A percentile compares a stretch with the other conserved stretches of the same genome.
Evolutionary conservation across 78 protist genomes (phyloP).

Genomic region (Protostelium mycophagum): DNA sequence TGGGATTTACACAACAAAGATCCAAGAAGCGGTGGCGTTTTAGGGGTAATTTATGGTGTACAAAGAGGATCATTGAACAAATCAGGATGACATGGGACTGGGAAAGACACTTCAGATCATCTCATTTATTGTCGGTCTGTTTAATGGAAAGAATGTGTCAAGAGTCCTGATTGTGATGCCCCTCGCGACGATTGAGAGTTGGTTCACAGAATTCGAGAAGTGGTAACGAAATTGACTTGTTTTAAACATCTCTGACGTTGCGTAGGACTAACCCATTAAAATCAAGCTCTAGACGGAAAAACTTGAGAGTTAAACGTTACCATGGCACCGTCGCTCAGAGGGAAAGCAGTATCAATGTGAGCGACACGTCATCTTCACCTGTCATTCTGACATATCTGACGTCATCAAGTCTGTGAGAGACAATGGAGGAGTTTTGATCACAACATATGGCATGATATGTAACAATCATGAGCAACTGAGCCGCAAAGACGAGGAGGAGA

Average conservation of each 20-base stretch:
- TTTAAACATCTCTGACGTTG: background rate
- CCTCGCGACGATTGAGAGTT: slow-evolving; percentile 29
- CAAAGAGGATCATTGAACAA: background rate
- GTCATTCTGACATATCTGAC: too few relatives aligned
- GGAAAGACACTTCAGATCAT: slow-evolving; percentile 75
- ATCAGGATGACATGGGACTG: slow-evolving; percentile 69
- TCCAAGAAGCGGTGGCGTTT: slow-evolving; percentile 28
- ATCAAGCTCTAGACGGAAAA: slow-evolving; percentile 8
- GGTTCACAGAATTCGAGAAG: slow-evolving; percentile 31
- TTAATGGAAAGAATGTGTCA: background rate
- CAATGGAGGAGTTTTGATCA: slow-evolving; percentile 44
- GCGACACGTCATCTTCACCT: background rate
- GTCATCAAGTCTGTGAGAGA: slow-evolving; percentile 1
- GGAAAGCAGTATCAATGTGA: background rate
- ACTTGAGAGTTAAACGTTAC: too few relatives aligned
- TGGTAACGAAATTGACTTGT: background rate
- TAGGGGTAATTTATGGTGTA: slow-evolving; percentile 1
- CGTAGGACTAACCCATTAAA: background rate
- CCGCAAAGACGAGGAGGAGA: background rate
- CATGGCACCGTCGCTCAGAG: background rate
- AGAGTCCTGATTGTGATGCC: slow-evolving; percentile 42
- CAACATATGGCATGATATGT: slow-evolving; percentile 60
- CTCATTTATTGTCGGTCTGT: slow-evolving; percentile 22
- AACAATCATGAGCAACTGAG: slow-evolving; percentile 13
- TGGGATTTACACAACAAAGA: slow-evolving; percentile 23